A percentile compares a stretch with the other conserved stretches of the same genome.
These are phyloP conservation scores for Clarireedia homoeocarpa DNA, from an alignment of 2,329 filamentous ascomycete species.

Conservation along the genomic window DNA sequence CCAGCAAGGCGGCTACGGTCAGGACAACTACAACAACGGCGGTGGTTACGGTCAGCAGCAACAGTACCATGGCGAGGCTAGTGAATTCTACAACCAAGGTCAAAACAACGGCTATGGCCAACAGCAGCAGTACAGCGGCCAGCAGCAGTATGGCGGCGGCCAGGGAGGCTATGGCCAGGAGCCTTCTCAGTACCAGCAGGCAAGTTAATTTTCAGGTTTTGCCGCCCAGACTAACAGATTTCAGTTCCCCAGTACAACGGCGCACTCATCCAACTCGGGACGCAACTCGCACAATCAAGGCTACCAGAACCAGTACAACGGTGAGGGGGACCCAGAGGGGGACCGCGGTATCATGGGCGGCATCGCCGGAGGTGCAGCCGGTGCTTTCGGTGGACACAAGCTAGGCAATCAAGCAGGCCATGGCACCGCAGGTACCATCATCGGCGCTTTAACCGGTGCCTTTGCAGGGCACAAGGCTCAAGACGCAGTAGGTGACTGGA, in stretches of 20 bases:
- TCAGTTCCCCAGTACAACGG: not conserved
- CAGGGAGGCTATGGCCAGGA: not conserved
- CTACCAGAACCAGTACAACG: not conserved
- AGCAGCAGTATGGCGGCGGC: not conserved
- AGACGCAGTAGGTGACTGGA: not conserved
- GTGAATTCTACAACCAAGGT: not conserved
- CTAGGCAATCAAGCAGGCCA: not conserved
- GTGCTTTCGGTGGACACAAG: not conserved
- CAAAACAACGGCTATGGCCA: not conserved
- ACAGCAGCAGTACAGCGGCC: not conserved
- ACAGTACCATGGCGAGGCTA: not conserved
- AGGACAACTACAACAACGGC: not conserved
- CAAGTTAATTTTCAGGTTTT: not conserved
- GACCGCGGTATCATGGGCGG: not conserved
- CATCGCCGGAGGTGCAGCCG: not conserved
- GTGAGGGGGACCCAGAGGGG: not conserved
- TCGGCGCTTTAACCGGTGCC: not conserved
- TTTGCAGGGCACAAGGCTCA: not conserved
- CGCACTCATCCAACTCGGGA: not conserved
- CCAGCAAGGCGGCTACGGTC: not conserved
- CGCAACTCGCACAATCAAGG: not conserved
- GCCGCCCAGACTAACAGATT: not conserved
- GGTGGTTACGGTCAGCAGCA: not conserved
- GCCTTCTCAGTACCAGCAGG: not conserved
- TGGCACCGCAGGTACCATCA: not conserved